Percentiles rank a stretch among this genome's conserved stretches.
These are phyloP conservation scores for Eimeria praecox DNA, from an alignment of 169 alveolate genomes.

Conservation along the genomic window DNA sequence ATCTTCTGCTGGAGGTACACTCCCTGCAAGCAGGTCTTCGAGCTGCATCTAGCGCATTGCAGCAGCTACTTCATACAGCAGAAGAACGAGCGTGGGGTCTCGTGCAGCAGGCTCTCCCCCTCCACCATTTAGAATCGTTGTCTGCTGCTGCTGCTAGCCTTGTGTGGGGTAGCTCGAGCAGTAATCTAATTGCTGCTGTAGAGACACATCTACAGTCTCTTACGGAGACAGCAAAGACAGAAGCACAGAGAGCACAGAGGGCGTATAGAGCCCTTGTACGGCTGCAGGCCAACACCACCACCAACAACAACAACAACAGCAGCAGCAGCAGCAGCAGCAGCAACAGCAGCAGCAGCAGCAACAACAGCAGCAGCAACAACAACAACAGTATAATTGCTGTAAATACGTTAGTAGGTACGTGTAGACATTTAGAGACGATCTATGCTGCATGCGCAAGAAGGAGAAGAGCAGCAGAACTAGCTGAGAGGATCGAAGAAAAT, in stretches of 20 bases:
- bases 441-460: constrained; percentile 8
- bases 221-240: not conserved
- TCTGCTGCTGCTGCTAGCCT: not conserved
- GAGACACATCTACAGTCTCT: not conserved
- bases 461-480: not conserved
- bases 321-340: not conserved
- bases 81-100: not conserved
- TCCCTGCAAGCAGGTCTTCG: not conserved
- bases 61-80: constrained; percentile 25
- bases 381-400: not conserved
- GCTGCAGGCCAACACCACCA: not conserved
- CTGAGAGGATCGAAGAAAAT: not conserved
- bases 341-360: constrained; percentile 9
- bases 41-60: constrained; percentile 11
- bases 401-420: not conserved
- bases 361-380: not conserved
- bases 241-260: not conserved
- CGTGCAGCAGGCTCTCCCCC: constrained; percentile 3
- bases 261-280: not conserved
- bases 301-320: not conserved
- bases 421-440: not conserved
- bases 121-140: not conserved
- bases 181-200: not conserved
- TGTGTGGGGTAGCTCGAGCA: not conserved
- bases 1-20: not conserved